Conservation (phyloP, 2,329 filamentous ascomycete species). For the Arthrobotrys megalospora region DNA sequence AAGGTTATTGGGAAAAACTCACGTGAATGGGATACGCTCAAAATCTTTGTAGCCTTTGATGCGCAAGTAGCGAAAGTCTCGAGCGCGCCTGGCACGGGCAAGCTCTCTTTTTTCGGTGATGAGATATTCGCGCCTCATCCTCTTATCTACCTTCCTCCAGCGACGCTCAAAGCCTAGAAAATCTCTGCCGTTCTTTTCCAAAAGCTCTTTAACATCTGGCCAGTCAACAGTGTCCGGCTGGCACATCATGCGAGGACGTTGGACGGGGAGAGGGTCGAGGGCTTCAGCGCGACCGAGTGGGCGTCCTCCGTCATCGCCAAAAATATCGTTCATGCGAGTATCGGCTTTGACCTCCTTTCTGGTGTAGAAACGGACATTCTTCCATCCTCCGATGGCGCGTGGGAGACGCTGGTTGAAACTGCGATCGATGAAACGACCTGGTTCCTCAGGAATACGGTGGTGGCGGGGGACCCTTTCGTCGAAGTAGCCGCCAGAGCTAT, state of each 20-base stretch:
- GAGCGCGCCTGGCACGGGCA: not conserved
- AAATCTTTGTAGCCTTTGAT: not conserved
- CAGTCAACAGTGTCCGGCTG: not conserved
- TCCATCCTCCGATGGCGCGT: constrained; percentile 3
- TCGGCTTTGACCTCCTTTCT: not conserved
- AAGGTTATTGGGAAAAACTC: not conserved
- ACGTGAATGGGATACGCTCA: not conserved
- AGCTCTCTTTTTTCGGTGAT: not conserved
- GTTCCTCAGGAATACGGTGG: not conserved
- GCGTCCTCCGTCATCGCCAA: not conserved
- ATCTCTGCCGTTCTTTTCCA: not conserved
- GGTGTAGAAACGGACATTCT: not conserved
- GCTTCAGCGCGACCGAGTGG: not conserved
- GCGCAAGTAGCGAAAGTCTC: not conserved
- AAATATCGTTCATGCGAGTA: not conserved
- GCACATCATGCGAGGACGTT: too few species aligned
- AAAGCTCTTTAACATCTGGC: constrained; percentile 1
- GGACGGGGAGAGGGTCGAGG: not conserved
- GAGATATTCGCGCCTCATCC: too few species aligned
- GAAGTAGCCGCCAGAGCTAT: not conserved
- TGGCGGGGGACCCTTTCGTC: not conserved
- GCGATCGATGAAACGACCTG: not conserved
- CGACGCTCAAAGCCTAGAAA: too few species aligned
- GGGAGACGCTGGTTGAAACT: constrained; percentile 5
- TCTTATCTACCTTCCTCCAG: not conserved